These are phyloP conservation scores for Basidiobolus meristosporus DNA, from an alignment of 371 early-diverging fungal species.

Conservation along the genomic window DNA sequence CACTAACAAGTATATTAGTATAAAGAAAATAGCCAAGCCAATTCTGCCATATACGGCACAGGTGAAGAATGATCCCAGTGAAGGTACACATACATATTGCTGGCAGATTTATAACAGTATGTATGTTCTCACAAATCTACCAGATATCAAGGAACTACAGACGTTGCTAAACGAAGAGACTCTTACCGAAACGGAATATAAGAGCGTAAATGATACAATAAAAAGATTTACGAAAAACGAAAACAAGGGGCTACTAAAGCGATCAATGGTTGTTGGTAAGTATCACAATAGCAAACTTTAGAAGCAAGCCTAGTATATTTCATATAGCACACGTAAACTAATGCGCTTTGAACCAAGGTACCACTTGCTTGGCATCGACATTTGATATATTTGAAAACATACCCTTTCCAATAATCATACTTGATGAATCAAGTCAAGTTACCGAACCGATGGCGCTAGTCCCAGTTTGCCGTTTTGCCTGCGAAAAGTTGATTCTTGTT, in stretches of 20 bases:
- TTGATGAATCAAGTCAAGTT: conserved; percentile 74
- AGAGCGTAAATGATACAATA: conserved; percentile 29
- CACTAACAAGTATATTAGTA: conserved; percentile 6
- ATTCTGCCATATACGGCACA: conserved; percentile 40
- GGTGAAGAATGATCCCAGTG: conserved; percentile 18
- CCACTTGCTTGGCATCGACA: conserved; percentile 53
- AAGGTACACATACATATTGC: conserved; percentile 9
- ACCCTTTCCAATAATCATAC: conserved; percentile 38
- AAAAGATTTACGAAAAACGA: conserved; percentile 25
- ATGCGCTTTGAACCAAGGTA: no score
- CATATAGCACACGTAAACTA: conserved; percentile 15
- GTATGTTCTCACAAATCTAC: neutral
- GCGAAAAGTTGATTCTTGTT: conserved; percentile 44
- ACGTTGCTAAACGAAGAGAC: conserved; percentile 34
- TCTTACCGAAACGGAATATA: conserved; percentile 19
- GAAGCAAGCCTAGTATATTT: neutral
- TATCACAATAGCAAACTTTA: neutral
- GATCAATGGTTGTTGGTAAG: conserved; percentile 11
- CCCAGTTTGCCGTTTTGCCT: conserved; percentile 36
- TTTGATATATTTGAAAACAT: conserved; percentile 32
- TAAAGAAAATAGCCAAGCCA: conserved; percentile 47
- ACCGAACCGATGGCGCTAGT: conserved; percentile 73
- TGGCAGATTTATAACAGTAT: neutral
- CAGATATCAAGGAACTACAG: conserved; percentile 42
- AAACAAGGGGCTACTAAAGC: conserved; percentile 14